Percentiles rank a stretch among this genome's conserved stretches.
phyloP scores from a whole-genome alignment of 2,329 filamentous ascomycete species.

The Fusarium concolor region DNA sequence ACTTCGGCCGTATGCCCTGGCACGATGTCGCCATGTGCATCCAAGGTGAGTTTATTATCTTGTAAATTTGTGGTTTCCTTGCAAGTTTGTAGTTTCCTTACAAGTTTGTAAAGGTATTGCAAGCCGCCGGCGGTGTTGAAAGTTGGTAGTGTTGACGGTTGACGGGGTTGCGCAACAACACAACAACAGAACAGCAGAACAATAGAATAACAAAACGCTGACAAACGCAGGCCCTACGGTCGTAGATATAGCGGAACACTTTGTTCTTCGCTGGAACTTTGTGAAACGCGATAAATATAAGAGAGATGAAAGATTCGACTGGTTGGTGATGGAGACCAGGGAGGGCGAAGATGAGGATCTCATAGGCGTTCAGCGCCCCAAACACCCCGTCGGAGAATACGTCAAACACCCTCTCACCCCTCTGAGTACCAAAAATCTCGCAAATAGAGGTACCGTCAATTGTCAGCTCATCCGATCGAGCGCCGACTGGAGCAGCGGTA shows the following conservation, averaged over 20 bases:
- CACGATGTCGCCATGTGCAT: slow-evolving; percentile 78
- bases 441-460: slow-evolving; percentile 77
- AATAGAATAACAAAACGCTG: too few species aligned
- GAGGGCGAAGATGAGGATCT: slow-evolving; percentile 85
- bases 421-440: slow-evolving; percentile 71
- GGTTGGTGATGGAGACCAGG: slow-evolving; percentile 82
- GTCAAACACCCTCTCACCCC: slow-evolving; percentile 81
- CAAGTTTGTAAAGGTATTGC: too few species aligned
- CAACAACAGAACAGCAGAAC: neutral
- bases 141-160: too few species aligned
- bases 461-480: slow-evolving; percentile 92
- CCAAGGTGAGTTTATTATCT: slow-evolving; percentile 17
- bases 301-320: slow-evolving; percentile 83
- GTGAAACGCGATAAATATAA: slow-evolving; percentile 98
- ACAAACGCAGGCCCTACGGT: too few species aligned
- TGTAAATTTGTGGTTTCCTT: too few species aligned
- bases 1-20: slow-evolving; percentile 97
- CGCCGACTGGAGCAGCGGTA: slow-evolving; percentile 93
- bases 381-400: slow-evolving; percentile 90
- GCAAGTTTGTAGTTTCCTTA: too few species aligned
- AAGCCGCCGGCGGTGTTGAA: too few species aligned
- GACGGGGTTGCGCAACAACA: too few species aligned
- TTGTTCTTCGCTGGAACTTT: slow-evolving; percentile 95
- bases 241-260: slow-evolving; percentile 95
- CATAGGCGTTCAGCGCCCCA: slow-evolving; percentile 87